Percentiles rank a stretch among this genome's conserved stretches.
phyloP scores from a whole-genome alignment of 441 rosid genomes.

The Pelargonium cotyledonis region DNA sequence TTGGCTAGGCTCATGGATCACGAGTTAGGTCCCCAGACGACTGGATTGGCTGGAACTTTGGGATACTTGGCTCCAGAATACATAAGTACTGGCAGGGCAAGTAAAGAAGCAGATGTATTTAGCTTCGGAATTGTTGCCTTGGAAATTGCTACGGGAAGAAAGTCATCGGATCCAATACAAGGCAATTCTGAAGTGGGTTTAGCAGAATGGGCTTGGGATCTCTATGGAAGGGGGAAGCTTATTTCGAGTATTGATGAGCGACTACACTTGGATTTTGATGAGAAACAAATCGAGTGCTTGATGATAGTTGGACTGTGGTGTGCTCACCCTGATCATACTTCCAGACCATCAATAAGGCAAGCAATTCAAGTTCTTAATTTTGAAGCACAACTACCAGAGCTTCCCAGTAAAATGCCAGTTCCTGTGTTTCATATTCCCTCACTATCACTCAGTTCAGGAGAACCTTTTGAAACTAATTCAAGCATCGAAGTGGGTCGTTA shows the following conservation, averaged over 20 bases:
- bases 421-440: neutral
- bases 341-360: slow-evolving; percentile 22
- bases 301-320: slow-evolving; percentile 21
- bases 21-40: neutral
- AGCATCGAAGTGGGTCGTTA: neutral
- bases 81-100: slow-evolving; percentile 11
- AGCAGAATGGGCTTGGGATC: slow-evolving; percentile 44
- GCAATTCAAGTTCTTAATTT: slow-evolving; percentile 26
- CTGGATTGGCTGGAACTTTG: slow-evolving; percentile 2
- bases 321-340: slow-evolving; percentile 19
- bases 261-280: slow-evolving; percentile 14
- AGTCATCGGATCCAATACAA: slow-evolving; percentile 10
- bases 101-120: neutral
- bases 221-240: slow-evolving; percentile 15
- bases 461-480: neutral
- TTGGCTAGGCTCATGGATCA: slow-evolving; percentile 30
- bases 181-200: slow-evolving; percentile 3
- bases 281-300: slow-evolving; percentile 17
- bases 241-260: too few species aligned
- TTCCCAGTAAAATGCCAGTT: neutral
- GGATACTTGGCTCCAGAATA: neutral
- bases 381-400: slow-evolving; percentile 14
- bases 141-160: slow-evolving; percentile 31
- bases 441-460: neutral
- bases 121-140: neutral